Evolutionary conservation across 345 rosid genomes (phyloP), one percentile per base, ranked within the genome.

Genomic region (Raphanus raphanistrum): DNA sequence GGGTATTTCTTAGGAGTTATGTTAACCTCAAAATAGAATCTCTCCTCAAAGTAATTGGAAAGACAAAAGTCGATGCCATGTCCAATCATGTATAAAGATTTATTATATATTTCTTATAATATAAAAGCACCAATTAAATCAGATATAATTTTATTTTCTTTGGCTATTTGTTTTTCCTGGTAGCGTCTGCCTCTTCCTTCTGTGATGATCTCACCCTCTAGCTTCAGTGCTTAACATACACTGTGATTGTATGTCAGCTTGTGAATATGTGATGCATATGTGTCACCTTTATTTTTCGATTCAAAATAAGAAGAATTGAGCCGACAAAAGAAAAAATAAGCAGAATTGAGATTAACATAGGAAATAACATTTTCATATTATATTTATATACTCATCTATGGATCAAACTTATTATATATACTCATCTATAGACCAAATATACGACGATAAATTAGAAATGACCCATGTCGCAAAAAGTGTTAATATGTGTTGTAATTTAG

Each of bases 21-120:
- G 75, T 74, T 50, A 74, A 79, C 82, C 82, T 74, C 79, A 68
- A 79, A 79, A 79, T 74, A 74, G 75, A 79, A 74, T 68, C 66
- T 68, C 78, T 54, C 25, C 75, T 79, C 74, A 73, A 79, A 79
- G 75, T 61, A 79, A 79, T 36, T 55, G 79, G 79, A 68, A 79
- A 79, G 72, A 79, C 72, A 69, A 74, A 69, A 79, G 82, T 74
- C 32, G 62, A 79, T 79, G 79, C 71, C 82, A 68, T 41, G 75
- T 74, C 82, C 71, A 69, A 79, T 79, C 79, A 79, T 52, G 17
- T 62, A 66, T 72, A 66, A 29, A 76, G 13, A 62, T 71, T 41
- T 15, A 33, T 5, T 48, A 13, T 62, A 61, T 59, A 1, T 71
- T 10, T 71, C 26, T 11, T 67, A 59, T 54, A 11, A 59, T 38